phyloP scores from a whole-genome alignment of 2,329 filamentous ascomycete species.

The Diaporthe ilicicola region DNA sequence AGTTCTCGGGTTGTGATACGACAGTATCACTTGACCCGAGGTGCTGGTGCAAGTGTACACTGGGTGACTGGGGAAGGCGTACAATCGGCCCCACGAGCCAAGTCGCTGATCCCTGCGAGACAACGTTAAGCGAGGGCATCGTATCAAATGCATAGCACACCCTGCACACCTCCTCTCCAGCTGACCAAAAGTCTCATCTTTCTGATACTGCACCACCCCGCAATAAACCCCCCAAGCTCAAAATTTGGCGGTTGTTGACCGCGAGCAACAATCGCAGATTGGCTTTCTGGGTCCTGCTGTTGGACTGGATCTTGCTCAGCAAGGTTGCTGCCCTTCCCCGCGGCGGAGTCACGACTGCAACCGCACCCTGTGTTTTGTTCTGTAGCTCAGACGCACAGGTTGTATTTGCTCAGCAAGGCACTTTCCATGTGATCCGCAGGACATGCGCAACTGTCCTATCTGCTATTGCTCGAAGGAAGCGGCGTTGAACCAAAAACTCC shows the following conservation, averaged over 20 bases:
- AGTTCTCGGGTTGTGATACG: slow-evolving; percentile 15
- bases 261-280: not conserved
- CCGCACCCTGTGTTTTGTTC: no score
- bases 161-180: not conserved
- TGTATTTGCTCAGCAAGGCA: no score
- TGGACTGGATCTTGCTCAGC: not conserved
- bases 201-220: slow-evolving; percentile 12
- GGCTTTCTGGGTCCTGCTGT: not conserved
- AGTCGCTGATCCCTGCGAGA: not conserved
- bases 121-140: slow-evolving; percentile 2
- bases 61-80: slow-evolving; percentile 6
- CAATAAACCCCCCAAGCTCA: not conserved
- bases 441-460: not conserved
- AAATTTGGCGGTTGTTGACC: not conserved
- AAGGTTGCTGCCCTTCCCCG: no score
- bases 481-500: not conserved
- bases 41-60: slow-evolving; percentile 6
- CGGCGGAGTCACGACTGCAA: no score
- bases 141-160: not conserved
- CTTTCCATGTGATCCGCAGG: not conserved
- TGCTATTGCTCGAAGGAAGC: not conserved
- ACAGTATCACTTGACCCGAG: slow-evolving; percentile 24
- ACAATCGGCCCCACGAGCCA: slow-evolving; percentile 14
- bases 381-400: not conserved
- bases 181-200: not conserved